Evolutionary conservation across 2,329 filamentous ascomycete species (phyloP).

Genomic region (Pseudocercospora crystallina): DNA sequence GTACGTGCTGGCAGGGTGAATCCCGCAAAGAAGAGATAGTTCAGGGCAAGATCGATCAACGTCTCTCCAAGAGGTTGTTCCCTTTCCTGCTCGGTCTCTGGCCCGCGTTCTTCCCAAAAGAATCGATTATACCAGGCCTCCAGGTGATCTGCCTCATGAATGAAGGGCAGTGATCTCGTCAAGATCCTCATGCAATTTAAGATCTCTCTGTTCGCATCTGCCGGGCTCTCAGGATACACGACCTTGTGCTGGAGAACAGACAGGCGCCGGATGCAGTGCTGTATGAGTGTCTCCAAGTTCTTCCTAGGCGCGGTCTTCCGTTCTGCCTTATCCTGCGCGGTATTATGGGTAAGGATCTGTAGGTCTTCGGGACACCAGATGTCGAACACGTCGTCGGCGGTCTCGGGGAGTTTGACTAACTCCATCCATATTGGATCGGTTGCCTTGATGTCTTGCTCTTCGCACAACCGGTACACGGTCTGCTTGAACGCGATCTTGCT

Average conservation of each 20-base stretch:
- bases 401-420: constrained; percentile 87
- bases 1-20: constrained; percentile 69
- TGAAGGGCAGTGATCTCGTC: constrained; percentile 82
- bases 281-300: constrained; percentile 36
- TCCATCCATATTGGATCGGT: constrained; percentile 92
- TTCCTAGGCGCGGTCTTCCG: constrained; percentile 20
- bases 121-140: constrained; percentile 86
- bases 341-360: constrained; percentile 30
- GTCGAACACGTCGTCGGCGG: constrained; percentile 93
- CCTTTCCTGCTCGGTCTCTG: constrained; percentile 58
- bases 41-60: constrained; percentile 83
- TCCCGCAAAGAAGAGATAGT: constrained; percentile 87
- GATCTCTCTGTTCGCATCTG: constrained; percentile 80
- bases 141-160: constrained; percentile 86
- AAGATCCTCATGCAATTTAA: constrained; percentile 93
- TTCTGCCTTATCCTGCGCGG: constrained; percentile 32
- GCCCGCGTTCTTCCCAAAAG: constrained; percentile 66
- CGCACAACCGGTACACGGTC: constrained; percentile 94
- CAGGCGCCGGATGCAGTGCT: constrained; percentile 30
- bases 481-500: constrained; percentile 99
- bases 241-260: constrained; percentile 22
- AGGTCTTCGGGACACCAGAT: constrained; percentile 73
- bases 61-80: constrained; percentile 88
- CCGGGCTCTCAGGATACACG: constrained; percentile 58
- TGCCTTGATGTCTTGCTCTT: constrained; percentile 80